Conservation (phyloP, 208 protist species). For the Trypanosoma platydactyli region DNA sequence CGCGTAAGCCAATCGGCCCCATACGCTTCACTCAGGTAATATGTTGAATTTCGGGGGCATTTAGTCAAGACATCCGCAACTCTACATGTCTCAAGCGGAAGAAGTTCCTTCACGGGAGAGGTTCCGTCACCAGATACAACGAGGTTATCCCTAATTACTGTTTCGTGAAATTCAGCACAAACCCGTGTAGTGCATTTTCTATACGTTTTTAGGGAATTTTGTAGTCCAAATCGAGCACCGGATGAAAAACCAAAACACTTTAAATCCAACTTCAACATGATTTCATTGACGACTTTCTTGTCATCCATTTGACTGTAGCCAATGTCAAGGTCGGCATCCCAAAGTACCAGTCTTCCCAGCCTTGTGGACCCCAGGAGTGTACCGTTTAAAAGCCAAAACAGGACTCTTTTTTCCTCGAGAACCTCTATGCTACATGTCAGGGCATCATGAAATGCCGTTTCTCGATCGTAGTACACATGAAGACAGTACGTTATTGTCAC, state of each 20-base stretch:
- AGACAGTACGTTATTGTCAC: conserved; percentile 71
- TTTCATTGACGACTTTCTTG: neutral
- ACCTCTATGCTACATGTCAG: conserved; percentile 60
- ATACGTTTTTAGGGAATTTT: conserved; percentile 46
- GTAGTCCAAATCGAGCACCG: conserved; percentile 26
- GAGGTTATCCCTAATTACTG: conserved; percentile 27
- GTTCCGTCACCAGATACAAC: conserved; percentile 47
- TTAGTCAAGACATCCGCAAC: conserved; percentile 45
- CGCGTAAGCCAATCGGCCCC: conserved; percentile 67
- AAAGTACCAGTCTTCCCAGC: conserved; percentile 73
- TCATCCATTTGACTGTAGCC: conserved; percentile 29
- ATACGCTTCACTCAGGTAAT: conserved; percentile 67
- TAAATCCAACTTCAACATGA: conserved; percentile 38
- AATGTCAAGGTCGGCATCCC: conserved; percentile 85
- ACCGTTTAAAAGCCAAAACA: conserved; percentile 77
- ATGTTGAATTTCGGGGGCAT: conserved; percentile 69
- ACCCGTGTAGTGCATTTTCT: conserved; percentile 76
- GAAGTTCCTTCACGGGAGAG: conserved; percentile 40
- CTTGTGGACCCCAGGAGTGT: conserved; percentile 72
- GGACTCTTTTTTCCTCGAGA: conserved; percentile 30
- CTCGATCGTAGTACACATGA: conserved; percentile 72
- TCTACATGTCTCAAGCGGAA: conserved; percentile 63
- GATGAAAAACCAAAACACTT: conserved; percentile 56
- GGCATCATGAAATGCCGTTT: conserved; percentile 57
- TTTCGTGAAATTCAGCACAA: conserved; percentile 77